phyloP scores from a whole-genome alignment of 1,284 basidiomycete genomes.

The Puccinia polysora region DNA sequence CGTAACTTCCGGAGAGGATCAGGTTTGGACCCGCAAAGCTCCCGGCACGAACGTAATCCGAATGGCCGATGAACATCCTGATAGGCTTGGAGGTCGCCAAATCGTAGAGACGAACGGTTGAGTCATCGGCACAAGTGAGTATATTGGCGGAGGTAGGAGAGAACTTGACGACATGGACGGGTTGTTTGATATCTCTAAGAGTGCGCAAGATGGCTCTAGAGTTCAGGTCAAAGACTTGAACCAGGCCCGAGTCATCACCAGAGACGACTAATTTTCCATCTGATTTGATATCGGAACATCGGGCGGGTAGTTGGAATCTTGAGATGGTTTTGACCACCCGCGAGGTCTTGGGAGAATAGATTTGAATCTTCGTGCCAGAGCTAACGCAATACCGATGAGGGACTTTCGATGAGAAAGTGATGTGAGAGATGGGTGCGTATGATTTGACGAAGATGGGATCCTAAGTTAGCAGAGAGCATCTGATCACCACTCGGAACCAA shows the following conservation, averaged over 20 bases:
- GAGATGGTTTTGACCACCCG: slow-evolving; percentile 94
- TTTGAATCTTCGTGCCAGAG: slow-evolving; percentile 85
- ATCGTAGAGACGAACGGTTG: slow-evolving; percentile 90
- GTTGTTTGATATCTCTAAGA: slow-evolving; percentile 85
- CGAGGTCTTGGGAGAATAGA: slow-evolving; percentile 91
- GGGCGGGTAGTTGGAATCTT: slow-evolving; percentile 90
- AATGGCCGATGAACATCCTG: slow-evolving; percentile 74
- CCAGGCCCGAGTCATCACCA: slow-evolving; percentile 85
- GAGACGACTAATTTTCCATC: slow-evolving; percentile 95
- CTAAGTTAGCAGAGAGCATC: slow-evolving; percentile 67
- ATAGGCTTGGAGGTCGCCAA: slow-evolving; percentile 80
- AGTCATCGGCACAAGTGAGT: slow-evolving; percentile 92
- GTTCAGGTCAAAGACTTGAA: slow-evolving; percentile 94
- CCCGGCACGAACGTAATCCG: slow-evolving; percentile 92
- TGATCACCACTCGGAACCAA: background rate
- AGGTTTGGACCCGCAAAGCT: slow-evolving; percentile 77
- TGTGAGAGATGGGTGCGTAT: slow-evolving; percentile 83
- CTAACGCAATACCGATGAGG: slow-evolving; percentile 94
- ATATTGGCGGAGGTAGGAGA: slow-evolving; percentile 74
- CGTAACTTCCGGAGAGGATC: slow-evolving; percentile 89
- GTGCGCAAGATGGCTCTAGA: slow-evolving; percentile 89
- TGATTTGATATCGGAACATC: slow-evolving; percentile 75
- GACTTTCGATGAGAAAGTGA: slow-evolving; percentile 77
- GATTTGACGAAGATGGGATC: slow-evolving; percentile 87
- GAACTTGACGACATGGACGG: slow-evolving; percentile 90